Evolutionary conservation across 2,329 filamentous ascomycete genomes (phyloP), one percentile per base, ranked within the genome.

Genomic region (Claviceps cyperi): DNA sequence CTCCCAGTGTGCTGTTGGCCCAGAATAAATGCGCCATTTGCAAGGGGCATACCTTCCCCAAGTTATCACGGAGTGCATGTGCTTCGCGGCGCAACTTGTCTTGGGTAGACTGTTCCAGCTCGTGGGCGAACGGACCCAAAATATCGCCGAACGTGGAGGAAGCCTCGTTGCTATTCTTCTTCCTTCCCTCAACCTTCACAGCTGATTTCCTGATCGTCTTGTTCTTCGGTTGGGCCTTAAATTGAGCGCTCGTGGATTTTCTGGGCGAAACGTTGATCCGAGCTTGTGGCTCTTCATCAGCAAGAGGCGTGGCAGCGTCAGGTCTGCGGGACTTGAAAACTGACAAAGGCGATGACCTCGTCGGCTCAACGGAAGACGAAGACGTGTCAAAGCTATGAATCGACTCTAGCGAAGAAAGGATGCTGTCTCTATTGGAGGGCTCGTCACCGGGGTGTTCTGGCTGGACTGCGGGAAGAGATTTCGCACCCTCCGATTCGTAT

Each of bases 21-120:
- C 60, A 44, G 19, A 59, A 48, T 45, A 56, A 52, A n/a, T 47
- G 44, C 41, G 56, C 52, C 38, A 60, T 55, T 9, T 61, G 57
- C 9, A 51, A 41, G 4, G 47, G 49, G 2, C 54, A 46, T 2
- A 60, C 52, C 17, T 32, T 49, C 6, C 58, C 58, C 32, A 57
- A 52, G 1, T 46, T 19, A 6, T 43, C 47, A n/a, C 53, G 52
- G 17, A 56, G 40, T 15, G n/a, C 39, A n/a, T 32, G 19, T 36
- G 49, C 49, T 21, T 32, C 15, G 17, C 8, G n/a, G 14, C 39
- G 40, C 39, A 51, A 28, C 49, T 8, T 38, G n/a, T 51, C 32
- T 39, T 40, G 45, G n/a, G 28, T 48, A 17, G 49, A 48, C 3
- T 13, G n/a, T n/a, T 48, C 35, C 22, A 51, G 40, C 32, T 48